These are phyloP conservation scores for Aspergillus avenaceus DNA, from an alignment of 495 filamentous ascomycete species.

Conservation along the genomic window DNA sequence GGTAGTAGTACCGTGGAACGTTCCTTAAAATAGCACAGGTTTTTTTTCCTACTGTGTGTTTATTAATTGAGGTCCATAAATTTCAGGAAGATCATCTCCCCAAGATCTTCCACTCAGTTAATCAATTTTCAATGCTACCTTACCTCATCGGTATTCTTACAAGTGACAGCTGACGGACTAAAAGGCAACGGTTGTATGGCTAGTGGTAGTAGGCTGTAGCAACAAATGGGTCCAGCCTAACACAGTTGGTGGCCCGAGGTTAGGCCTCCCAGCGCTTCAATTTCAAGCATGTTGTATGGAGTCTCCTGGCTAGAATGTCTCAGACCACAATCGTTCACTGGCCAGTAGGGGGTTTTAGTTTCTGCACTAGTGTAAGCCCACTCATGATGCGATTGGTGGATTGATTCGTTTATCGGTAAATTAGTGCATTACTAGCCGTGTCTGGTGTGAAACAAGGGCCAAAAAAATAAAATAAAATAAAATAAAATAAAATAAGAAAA, in stretches of 20 bases:
- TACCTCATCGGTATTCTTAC: background rate
- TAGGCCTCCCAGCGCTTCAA: conserved; percentile 3
- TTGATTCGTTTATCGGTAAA: conserved; percentile 1
- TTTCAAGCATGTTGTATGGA: background rate
- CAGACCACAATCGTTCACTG: conserved; percentile 6
- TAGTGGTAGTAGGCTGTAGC: background rate
- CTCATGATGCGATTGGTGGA: conserved; percentile 6
- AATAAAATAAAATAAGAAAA: background rate
- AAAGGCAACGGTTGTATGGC: background rate
- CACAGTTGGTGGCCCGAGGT: conserved; percentile 3
- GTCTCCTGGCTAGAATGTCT: conserved; percentile 8
- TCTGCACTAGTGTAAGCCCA: conserved; percentile 9
- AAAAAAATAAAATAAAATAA: background rate
- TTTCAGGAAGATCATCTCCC: conserved; percentile 4
- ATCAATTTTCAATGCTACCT: background rate
- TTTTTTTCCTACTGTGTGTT: background rate
- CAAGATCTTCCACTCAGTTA: conserved; percentile 6
- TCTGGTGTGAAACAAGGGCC: background rate
- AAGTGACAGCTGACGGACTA: background rate
- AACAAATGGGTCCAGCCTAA: background rate
- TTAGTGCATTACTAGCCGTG: background rate
- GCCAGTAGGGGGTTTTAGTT: conserved; percentile 3
- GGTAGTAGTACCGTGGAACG: conserved; percentile 7
- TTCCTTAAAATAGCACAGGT: conserved; percentile 15
- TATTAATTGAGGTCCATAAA: conserved; percentile 2